Percentiles rank a stretch among this genome's conserved stretches.
Evolutionary conservation across 169 alveolate genomes (phyloP).

Genomic region (Eimeria falciformis): DNA sequence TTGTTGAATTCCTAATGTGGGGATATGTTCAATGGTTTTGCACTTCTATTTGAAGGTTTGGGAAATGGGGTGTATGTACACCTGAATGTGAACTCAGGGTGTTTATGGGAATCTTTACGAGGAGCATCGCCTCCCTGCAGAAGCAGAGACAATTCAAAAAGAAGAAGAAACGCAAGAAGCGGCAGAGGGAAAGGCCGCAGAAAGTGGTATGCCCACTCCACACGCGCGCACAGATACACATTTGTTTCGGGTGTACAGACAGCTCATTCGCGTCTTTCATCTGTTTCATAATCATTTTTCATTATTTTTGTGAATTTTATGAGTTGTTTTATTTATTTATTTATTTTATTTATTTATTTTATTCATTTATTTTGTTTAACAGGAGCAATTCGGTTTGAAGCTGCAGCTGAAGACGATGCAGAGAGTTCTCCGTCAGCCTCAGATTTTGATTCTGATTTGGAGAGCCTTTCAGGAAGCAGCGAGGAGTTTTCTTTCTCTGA

Average conservation of each 20-base stretch:
- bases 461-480: not conserved
- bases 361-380: too few relatives aligned
- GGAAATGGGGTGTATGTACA: too few relatives aligned
- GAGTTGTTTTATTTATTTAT: not conserved
- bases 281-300: too few relatives aligned
- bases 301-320: not conserved
- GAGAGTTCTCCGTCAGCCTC: not conserved
- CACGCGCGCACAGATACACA: too few relatives aligned
- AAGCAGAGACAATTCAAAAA: not conserved
- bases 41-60: too few relatives aligned
- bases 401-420: not conserved
- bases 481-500: conserved; percentile 26
- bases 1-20: too few relatives aligned
- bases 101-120: conserved; percentile 30
- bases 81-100: conserved; percentile 13
- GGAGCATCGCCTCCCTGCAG: conserved; percentile 10
- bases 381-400: conserved; percentile 50
- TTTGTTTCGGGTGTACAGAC: too few relatives aligned
- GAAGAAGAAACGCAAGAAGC: conserved; percentile 7
- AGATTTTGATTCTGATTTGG: conserved; percentile 10
- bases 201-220: too few relatives aligned
- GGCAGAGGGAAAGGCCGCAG: conserved; percentile 30
- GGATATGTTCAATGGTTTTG: too few relatives aligned
- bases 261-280: too few relatives aligned
- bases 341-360: too few relatives aligned